These are phyloP conservation scores for Diaporthe ilicicola DNA, from an alignment of 2,329 filamentous ascomycete genomes.

Conservation along the genomic window DNA sequence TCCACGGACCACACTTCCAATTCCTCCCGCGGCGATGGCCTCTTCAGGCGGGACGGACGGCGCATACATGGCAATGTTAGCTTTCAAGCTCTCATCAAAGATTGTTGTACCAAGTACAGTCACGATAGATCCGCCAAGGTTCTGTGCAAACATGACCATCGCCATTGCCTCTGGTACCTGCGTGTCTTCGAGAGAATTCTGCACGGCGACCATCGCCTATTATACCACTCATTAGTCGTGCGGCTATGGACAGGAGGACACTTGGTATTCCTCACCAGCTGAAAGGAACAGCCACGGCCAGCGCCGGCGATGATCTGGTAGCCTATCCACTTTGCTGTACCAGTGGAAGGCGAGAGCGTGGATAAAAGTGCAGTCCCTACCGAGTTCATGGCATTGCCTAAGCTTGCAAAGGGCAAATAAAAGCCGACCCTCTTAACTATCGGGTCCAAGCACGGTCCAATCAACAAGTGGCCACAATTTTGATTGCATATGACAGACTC, in stretches of 20 bases:
- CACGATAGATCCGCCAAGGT: background rate
- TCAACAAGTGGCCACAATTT: background rate
- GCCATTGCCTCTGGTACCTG: background rate
- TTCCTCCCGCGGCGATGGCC: background rate
- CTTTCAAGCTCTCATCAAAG: background rate
- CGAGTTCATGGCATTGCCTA: background rate
- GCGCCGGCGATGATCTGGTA: background rate
- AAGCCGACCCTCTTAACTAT: background rate
- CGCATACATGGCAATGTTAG: background rate
- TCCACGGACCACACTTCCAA: background rate
- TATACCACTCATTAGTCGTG: background rate
- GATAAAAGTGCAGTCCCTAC: background rate
- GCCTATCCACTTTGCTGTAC: background rate
- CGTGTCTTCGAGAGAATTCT: background rate
- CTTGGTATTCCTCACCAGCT: background rate
- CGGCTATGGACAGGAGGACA: background rate
- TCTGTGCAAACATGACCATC: background rate
- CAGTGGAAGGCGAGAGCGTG: background rate
- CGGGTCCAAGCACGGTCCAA: too few species aligned
- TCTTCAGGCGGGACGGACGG: background rate
- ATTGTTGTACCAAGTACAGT: background rate
- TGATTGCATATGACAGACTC: background rate
- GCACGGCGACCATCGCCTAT: background rate
- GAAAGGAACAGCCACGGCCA: background rate
- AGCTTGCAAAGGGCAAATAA: background rate